phyloP scores from a whole-genome alignment of 495 filamentous ascomycete genomes.

The Pseudevernia furfuracea region DNA sequence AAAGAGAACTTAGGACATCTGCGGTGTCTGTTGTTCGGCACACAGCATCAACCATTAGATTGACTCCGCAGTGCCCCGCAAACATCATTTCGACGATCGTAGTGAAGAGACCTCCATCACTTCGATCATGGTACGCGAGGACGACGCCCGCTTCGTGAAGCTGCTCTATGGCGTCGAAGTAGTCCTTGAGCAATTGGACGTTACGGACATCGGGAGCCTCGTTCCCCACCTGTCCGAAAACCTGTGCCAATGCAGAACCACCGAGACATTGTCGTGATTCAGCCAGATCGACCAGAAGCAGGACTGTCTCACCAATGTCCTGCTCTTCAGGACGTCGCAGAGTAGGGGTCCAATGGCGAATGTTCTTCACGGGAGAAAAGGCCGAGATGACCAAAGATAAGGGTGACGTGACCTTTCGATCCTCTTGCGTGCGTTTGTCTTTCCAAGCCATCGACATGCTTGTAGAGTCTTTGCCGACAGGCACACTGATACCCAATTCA shows the following conservation, averaged over 20 bases:
- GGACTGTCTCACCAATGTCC: slow-evolving; percentile 80
- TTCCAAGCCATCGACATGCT: slow-evolving; percentile 98
- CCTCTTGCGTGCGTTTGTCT: slow-evolving; percentile 55
- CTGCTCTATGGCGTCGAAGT: slow-evolving; percentile 80
- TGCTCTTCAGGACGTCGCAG: slow-evolving; percentile 77
- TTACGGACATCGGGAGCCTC: slow-evolving; percentile 81
- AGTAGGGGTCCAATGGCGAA: slow-evolving; percentile 83
- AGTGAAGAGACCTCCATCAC: slow-evolving; percentile 88
- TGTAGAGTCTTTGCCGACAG: slow-evolving; percentile 95
- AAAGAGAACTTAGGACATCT: slow-evolving; percentile 67
- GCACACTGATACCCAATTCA: slow-evolving; percentile 79
- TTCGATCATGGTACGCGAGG: slow-evolving; percentile 89
- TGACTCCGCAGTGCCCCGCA: slow-evolving; percentile 82
- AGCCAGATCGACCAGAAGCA: slow-evolving; percentile 88
- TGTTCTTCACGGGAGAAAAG: slow-evolving; percentile 73
- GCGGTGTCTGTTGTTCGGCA: slow-evolving; percentile 44
- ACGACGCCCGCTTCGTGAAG: slow-evolving; percentile 82
- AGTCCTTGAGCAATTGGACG: slow-evolving; percentile 74
- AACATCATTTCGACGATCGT: slow-evolving; percentile 97
- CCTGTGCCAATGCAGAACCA: slow-evolving; percentile 87
- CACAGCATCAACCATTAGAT: slow-evolving; percentile 74
- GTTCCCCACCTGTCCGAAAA: slow-evolving; percentile 78
- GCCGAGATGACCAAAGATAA: slow-evolving; percentile 85
- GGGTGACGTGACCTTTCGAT: slow-evolving; percentile 84
- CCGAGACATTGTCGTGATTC: slow-evolving; percentile 70